Percentiles rank a stretch among this genome's conserved stretches.
Evolutionary conservation across 345 rosid genomes (phyloP).

Genomic region (Aethionema arabicum): DNA sequence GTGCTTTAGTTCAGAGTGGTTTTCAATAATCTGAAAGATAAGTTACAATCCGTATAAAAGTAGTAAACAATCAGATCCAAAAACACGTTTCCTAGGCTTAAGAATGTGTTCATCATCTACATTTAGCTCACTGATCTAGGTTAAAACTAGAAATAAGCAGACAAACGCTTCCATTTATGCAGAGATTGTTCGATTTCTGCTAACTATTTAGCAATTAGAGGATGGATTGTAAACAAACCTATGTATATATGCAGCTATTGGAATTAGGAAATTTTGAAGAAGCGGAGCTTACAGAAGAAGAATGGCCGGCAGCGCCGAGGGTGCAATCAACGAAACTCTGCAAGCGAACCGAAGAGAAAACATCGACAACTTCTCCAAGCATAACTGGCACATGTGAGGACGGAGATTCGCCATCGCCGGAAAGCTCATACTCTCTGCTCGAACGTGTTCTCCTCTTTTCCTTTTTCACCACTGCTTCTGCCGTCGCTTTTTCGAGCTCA

Average conservation of each 20-base stretch:
- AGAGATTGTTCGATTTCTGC: constrained; percentile 16
- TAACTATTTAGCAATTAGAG: constrained; percentile 3
- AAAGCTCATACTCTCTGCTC: constrained; percentile 47
- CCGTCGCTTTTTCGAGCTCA: constrained; percentile 21
- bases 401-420: constrained; percentile 29
- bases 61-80: background rate
- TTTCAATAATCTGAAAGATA: constrained; percentile 57
- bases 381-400: constrained; percentile 73
- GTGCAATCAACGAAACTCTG: constrained; percentile 84
- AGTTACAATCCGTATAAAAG: constrained; percentile 6
- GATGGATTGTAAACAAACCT: background rate
- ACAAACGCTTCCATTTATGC: too few relatives aligned
- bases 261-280: background rate
- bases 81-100: background rate
- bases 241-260: background rate
- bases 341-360: constrained; percentile 56
- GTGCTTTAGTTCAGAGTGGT: constrained; percentile 61
- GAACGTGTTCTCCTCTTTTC: constrained; percentile 87
- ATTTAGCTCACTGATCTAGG: too few relatives aligned
- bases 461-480: constrained; percentile 37
- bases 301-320: constrained; percentile 90
- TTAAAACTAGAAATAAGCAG: too few relatives aligned
- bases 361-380: constrained; percentile 82
- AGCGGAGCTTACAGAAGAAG: constrained; percentile 63
- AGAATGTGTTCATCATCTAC: background rate